phyloP scores from a whole-genome alignment of 257 asterid genomes.

The Capsicum baccatum region DNA sequence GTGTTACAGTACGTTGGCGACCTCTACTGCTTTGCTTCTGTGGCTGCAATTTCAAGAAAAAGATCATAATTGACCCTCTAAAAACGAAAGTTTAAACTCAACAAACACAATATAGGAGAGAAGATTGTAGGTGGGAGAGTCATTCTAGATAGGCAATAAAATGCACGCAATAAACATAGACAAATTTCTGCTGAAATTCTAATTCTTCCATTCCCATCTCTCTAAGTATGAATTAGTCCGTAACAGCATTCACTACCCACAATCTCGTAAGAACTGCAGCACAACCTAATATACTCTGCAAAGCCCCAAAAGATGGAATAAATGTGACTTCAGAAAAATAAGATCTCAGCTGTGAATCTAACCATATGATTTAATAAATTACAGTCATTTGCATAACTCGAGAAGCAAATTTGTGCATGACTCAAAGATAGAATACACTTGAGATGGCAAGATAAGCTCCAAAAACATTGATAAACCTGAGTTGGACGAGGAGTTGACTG shows the following conservation, averaged over 20 bases:
- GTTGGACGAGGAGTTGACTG: slow-evolving; percentile 38
- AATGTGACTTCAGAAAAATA: background rate
- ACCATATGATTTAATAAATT: background rate
- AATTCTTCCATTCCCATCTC: background rate
- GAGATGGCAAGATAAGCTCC: slow-evolving; percentile 2
- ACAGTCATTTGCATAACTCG: background rate
- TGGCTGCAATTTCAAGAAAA: slow-evolving; percentile 25
- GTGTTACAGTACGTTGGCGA: slow-evolving; percentile 42
- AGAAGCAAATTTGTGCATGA: background rate
- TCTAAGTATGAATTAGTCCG: background rate
- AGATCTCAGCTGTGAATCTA: background rate
- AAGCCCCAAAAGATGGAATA: background rate
- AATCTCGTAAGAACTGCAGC: background rate
- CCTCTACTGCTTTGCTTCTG: slow-evolving; percentile 42
- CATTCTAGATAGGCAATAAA: background rate
- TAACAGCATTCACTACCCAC: background rate
- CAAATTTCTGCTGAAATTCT: background rate
- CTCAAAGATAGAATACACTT: slow-evolving; percentile 10
- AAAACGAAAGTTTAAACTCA: background rate
- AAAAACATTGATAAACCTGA: background rate
- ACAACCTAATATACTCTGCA: background rate
- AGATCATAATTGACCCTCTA: background rate
- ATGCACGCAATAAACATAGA: background rate
- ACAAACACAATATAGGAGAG: background rate
- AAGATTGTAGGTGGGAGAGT: background rate